Evolutionary conservation across 2,329 filamentous ascomycete species (phyloP).

Genomic region (Cercospora zeae-maydis): DNA sequence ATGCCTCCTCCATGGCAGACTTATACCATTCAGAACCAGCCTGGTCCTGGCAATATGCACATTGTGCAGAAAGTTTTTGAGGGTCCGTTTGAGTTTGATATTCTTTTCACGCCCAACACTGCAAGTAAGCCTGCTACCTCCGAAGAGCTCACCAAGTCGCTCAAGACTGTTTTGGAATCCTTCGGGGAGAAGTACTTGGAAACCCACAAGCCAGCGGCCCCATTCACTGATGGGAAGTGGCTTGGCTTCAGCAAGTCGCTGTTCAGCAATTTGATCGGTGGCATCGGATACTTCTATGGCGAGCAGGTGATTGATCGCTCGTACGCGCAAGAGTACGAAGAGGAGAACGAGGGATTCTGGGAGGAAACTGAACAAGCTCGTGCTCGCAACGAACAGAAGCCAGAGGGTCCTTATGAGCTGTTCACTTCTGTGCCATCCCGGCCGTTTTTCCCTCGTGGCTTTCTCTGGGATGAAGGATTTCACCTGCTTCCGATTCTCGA

Average conservation of each 20-base stretch:
- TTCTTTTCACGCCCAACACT: conserved; percentile 83
- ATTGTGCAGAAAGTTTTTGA: conserved; percentile 88
- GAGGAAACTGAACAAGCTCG: conserved; percentile 81
- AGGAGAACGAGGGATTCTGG: conserved; percentile 95
- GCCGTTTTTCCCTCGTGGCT: conserved; percentile 93
- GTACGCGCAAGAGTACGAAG: conserved; percentile 87
- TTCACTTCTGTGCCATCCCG: conserved; percentile 89
- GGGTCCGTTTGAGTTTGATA: conserved; percentile 85
- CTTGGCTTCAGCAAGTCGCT: conserved; percentile 79
- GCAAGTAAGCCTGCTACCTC: conserved; percentile 31
- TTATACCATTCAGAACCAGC: conserved; percentile 70
- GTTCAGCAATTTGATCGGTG: conserved; percentile 90
- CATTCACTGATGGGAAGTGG: conserved; percentile 72
- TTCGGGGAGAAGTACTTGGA: conserved; percentile 74
- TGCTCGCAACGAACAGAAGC: conserved; percentile 60
- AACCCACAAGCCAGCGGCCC: conserved; percentile 68
- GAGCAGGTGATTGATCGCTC: conserved; percentile 85
- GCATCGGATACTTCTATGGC: conserved; percentile 93
- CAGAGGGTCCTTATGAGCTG: conserved; percentile 80
- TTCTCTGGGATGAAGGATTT: conserved; percentile 98
- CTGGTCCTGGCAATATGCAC: conserved; percentile 74
- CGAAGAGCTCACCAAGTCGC: conserved; percentile 66
- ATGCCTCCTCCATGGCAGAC: conserved; percentile 80
- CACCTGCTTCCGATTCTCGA: conserved; percentile 87
- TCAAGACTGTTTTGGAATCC: conserved; percentile 60